A percentile compares a stretch with the other conserved stretches of the same genome.
Conservation (phyloP, 2,329 filamentous ascomycete genomes). For the Clonostachys rhizophaga region DNA sequence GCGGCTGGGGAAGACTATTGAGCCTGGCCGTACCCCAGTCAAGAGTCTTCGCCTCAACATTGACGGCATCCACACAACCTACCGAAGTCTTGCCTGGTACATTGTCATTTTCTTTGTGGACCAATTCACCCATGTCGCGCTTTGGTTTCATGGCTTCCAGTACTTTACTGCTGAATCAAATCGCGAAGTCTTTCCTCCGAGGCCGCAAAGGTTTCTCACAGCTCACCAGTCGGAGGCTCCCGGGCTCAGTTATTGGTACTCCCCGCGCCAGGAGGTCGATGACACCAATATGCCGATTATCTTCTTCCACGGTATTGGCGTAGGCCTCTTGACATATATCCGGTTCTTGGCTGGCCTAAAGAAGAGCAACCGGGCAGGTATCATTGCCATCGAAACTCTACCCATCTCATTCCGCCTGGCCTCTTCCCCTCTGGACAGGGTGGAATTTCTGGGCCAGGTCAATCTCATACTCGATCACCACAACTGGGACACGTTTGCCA, state of each 20-base stretch:
- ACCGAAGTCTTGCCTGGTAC: slow-evolving; percentile 62
- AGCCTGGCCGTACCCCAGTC: slow-evolving; percentile 49
- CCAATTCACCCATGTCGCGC: slow-evolving; percentile 31
- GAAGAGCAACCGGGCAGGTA: slow-evolving; percentile 36
- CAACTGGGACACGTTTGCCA: slow-evolving; percentile 51
- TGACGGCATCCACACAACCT: slow-evolving; percentile 58
- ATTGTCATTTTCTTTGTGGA: slow-evolving; percentile 50
- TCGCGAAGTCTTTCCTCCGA: slow-evolving; percentile 47
- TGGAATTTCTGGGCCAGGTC: slow-evolving; percentile 52
- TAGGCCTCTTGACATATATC: slow-evolving; percentile 61
- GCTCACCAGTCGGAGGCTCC: slow-evolving; percentile 38
- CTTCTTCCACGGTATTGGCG: slow-evolving; percentile 69
- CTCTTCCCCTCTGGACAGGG: slow-evolving; percentile 39
- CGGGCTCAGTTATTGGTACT: slow-evolving; percentile 60
- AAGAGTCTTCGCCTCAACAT: slow-evolving; percentile 58
- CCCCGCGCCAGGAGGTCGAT: slow-evolving; percentile 41
- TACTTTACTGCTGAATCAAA: slow-evolving; percentile 30
- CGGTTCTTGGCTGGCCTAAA: slow-evolving; percentile 48
- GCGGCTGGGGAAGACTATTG: slow-evolving; percentile 44
- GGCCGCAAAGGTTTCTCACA: slow-evolving; percentile 41
- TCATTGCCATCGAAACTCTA: slow-evolving; percentile 61
- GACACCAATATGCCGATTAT: slow-evolving; percentile 44
- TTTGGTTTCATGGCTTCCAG: slow-evolving; percentile 31
- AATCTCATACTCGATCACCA: slow-evolving; percentile 51
- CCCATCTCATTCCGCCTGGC: slow-evolving; percentile 62